Base-by-base conservation (phyloP, 805 yeast genomes). In the Kurtzmaniella fragi region DNA sequence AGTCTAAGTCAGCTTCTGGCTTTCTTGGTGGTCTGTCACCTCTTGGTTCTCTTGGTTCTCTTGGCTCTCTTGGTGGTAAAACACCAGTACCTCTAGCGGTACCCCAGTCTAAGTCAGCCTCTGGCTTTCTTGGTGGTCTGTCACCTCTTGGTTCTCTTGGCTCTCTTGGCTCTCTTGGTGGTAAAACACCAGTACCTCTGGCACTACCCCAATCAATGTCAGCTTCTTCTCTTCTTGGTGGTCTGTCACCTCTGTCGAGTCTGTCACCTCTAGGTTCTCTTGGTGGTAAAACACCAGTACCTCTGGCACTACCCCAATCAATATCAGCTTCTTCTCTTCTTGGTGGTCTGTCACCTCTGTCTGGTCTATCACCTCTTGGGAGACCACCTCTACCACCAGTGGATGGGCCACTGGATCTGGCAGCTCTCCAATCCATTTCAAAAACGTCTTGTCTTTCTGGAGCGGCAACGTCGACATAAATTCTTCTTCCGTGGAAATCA, bases 41-140 rank as follows among this genome's bases (percentile, higher is more conserved):
- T 41, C 50, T 44, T 42, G 43, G 44, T 28, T 46, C 41, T 45
- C 57, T 50, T 41, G 47, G 39, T 36, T 53, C 52, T 27, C 49
- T 48, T 38, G 49, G 51, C 51, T 70, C 76, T 52, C 68, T 59
- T 33, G 68, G 57, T 36, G 67, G 66, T 40, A 58, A 55, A 9
- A 54, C 50, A 37, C 49, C 67, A 26, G 66, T 64, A 17, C 52
- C 41, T 54, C 78, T 65, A 34, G 71, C 77, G 8, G 68, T 45
- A 39, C 71, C 65, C 80, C 87, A 80, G 59, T 83, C 87, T 39
- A 79, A 61, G 26, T 77, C 77, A 34, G 78, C 77, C 51, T 72
- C 80, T 49, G 70, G 77, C 45, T 67, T 67, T 59, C 70, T 65
- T 38, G 56, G 55, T 14, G 50, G 47, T 46, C 61, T 51, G 25